Evolutionary conservation across 148 eudicot genomes (phyloP), one percentile per base, ranked within the genome.

Genomic region (Rhododendron williamsianum): DNA sequence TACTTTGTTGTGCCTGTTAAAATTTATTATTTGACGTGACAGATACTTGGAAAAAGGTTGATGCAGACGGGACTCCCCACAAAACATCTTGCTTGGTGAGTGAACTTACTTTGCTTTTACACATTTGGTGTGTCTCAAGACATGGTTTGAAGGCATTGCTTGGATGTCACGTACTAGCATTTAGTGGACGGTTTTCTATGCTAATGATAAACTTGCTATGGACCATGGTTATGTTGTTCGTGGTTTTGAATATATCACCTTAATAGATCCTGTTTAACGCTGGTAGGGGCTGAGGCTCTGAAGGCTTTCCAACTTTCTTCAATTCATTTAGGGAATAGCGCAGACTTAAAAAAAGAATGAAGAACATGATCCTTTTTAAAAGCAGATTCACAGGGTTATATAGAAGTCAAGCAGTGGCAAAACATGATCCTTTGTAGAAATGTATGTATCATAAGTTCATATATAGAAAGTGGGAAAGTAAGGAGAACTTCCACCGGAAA

Each of bases 1-100:
- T 85, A 16, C 81, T 46, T 88, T 21, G 78, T 95, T 65, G 71
- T 94, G 67, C 98, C 99, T n/a, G 99, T 96, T 51, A 89, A 85
- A 72, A 91, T 93, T 67, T 94, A 89, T 52, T 96, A 45, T 87
- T 96, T 78, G 98, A 96, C 76, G 91, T 96, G 23, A 94, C 99
- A 12, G 99, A 95, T 87, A 87, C 84, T 65, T 93, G 91, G 94
- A 91, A 83, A 78, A 87, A 78, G 65, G 84, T 88, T 19, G 87
- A 87, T 56, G 88, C 71, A 83, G 13, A 81, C 74, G 3, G 90
- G 81, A 74, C 45, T 76, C 4, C 48, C 74, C 27, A 72, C 81
- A 38, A 81, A 49, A 25, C 98, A 94, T 85, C n/a, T 49, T 95
- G 98, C 89, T 52, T 25, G 92, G 98, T 94, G 67, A 93, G 87